Evolutionary conservation across 1,284 basidiomycete genomes (phyloP), one percentile per base, ranked within the genome.

Genomic region (Papiliotrema laurentii): DNA sequence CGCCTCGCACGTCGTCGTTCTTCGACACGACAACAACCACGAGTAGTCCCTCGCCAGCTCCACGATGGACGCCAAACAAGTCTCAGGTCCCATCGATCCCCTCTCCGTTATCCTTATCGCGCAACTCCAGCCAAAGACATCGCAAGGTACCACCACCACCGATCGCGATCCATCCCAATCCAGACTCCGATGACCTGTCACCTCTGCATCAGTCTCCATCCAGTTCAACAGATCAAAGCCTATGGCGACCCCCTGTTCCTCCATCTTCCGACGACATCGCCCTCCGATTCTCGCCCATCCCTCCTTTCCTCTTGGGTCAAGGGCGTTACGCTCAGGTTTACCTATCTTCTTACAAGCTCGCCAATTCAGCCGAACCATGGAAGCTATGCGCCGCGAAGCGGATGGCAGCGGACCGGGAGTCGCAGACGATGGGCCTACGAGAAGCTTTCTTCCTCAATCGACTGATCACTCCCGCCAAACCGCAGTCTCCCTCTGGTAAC

Each of bases 391-490:
- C 76, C 0, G 75, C 73, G 16, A 78, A 78, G 58, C 60, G 71
- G 2, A 57, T 74, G 36, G 63, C 70, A 6, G 56, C 71, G 0
- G 76, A 77, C 50, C 63, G 72, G 19, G 75, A 78, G 45, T 66
- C 64, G 13, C 75, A 77, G 51, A 68, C 73, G 2, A 67, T 75
- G 50, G 75, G 74, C 2, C 59, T 77, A 14, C 66, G 73, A 43
- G 76, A 78, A 56, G 76, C 75, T 0, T 75, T 75, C 64, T 76
- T 77, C 59, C 65, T 77, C 27, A 66, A 72, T 44, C 66, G 73
- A 10, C 61, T 78, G 24, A 45, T 56, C 27, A n/a, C n/a, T n/a
- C n/a, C n/a, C n/a, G n/a, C n/a, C n/a, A n/a, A n/a, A n/a, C n/a
- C n/a, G n/a, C n/a, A n/a, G n/a, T n/a, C n/a, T n/a, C n/a, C n/a